Conservation (phyloP, 331 rosid species). For the Malus hybrid region DNA sequence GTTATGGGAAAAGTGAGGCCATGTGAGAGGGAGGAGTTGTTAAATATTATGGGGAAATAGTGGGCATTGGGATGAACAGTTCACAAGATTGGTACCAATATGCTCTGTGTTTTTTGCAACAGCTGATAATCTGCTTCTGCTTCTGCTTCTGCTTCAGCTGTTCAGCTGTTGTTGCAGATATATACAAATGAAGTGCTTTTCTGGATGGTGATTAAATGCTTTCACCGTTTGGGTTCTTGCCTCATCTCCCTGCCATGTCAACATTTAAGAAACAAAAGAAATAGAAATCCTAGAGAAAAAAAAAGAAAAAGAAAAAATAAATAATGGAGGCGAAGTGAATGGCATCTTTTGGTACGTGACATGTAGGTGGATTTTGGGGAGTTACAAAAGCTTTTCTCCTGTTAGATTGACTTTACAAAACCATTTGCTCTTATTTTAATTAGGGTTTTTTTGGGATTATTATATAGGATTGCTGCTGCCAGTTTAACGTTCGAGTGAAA, state of each 20-base stretch:
- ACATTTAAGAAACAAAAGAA: neutral
- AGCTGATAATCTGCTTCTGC: neutral
- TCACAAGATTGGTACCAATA: conserved; percentile 37
- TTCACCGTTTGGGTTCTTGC: neutral
- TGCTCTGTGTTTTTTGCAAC: conserved; percentile 7
- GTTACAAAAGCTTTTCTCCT: neutral
- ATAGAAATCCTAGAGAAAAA: neutral
- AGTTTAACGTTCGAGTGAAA: neutral
- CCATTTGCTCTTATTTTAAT: conserved; percentile 10
- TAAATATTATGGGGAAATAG: neutral
- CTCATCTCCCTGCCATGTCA: conserved; percentile 5
- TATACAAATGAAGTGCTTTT: neutral
- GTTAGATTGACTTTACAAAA: conserved; percentile 34
- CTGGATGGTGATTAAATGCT: conserved; percentile 26
- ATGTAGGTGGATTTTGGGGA: conserved; percentile 23
- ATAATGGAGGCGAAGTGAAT: neutral
- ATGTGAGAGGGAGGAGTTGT: conserved; percentile 20
- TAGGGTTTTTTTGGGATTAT: neutral
- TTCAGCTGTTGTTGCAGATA: neutral
- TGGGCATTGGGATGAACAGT: conserved; percentile 15
- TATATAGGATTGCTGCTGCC: conserved; percentile 1
- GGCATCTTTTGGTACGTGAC: conserved; percentile 48
- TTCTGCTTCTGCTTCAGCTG: too few relatives aligned
- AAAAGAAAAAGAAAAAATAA: neutral
- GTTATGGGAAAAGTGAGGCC: conserved; percentile 18